Percentiles rank a stretch among this genome's conserved stretches.
phyloP scores from a whole-genome alignment of 106 monocot species.

The Cymbidium sinense region DNA sequence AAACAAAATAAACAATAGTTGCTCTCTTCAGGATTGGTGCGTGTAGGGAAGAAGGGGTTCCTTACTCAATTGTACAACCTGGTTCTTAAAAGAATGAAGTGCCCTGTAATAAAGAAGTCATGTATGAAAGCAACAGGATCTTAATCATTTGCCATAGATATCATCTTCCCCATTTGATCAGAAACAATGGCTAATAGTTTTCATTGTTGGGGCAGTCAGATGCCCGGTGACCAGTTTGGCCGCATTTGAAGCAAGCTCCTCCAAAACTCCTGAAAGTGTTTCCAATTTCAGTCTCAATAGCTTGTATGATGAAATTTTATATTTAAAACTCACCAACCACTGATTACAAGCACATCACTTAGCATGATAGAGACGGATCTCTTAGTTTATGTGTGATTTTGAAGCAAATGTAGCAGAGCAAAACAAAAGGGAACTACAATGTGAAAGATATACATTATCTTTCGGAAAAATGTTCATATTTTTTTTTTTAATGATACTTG shows the following conservation, averaged over 20 bases:
- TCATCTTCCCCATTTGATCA: not conserved
- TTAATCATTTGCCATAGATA: not conserved
- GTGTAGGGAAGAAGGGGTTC: not conserved
- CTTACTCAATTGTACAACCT: not conserved
- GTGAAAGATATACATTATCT: too few relatives aligned
- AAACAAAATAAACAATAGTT: not conserved
- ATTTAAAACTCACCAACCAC: not conserved
- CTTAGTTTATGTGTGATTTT: too few relatives aligned
- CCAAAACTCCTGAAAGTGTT: slow-evolving; percentile 47
- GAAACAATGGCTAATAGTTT: slow-evolving; percentile 17
- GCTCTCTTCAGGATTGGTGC: not conserved
- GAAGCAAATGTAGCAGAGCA: too few relatives aligned
- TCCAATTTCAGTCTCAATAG: not conserved
- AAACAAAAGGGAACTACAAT: too few relatives aligned
- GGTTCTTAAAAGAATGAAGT: not conserved
- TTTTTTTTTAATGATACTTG: too few relatives aligned
- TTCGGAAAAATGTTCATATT: too few relatives aligned
- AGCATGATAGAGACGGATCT: not conserved
- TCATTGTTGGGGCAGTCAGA: slow-evolving; percentile 72
- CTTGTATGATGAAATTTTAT: not conserved
- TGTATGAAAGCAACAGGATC: not conserved
- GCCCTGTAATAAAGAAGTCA: not conserved
- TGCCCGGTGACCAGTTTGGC: slow-evolving; percentile 72
- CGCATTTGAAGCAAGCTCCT: slow-evolving; percentile 81
- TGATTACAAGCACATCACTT: not conserved